These are phyloP conservation scores for Davidsoniella eucalypti DNA, from an alignment of 2,329 filamentous ascomycete species.

Conservation along the genomic window DNA sequence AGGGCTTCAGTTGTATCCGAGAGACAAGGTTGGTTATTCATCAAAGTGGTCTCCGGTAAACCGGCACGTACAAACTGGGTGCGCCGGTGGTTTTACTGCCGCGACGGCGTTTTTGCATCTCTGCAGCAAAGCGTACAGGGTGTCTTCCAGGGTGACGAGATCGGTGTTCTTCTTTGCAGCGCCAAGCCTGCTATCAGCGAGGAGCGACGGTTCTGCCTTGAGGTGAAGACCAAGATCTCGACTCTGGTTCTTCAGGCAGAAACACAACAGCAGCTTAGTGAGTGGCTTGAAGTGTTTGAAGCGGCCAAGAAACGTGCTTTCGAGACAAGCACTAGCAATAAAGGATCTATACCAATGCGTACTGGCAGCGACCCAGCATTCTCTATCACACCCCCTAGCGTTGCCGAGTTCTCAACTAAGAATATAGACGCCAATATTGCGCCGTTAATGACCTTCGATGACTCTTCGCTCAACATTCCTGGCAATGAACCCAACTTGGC, in stretches of 20 bases:
- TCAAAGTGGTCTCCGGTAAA: constrained; percentile 69
- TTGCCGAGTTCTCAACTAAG: constrained; percentile 81
- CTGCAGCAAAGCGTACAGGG: constrained; percentile 69
- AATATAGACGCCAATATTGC: constrained; percentile 47
- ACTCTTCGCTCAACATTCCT: constrained; percentile 17
- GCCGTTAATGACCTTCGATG: constrained; percentile 24
- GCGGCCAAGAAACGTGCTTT: constrained; percentile 85
- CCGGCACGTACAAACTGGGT: constrained; percentile 82
- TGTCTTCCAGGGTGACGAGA: constrained; percentile 90
- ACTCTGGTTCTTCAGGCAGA: constrained; percentile 83
- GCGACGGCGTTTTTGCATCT: constrained; percentile 92
- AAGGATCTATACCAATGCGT: constrained; percentile 29
- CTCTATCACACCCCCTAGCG: constrained; percentile 73
- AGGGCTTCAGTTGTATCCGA: constrained; percentile 38
- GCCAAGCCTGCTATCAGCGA: constrained; percentile 82
- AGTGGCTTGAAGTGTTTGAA: constrained; percentile 90
- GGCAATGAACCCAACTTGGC: constrained; percentile 29
- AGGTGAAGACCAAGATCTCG: constrained; percentile 93
- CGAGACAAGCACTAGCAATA: constrained; percentile 45
- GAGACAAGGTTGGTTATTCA: constrained; percentile 90
- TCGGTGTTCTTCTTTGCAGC: constrained; percentile 85
- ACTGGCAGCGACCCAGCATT: constrained; percentile 59
- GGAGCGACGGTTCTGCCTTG: constrained; percentile 91
- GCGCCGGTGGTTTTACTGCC: constrained; percentile 87
- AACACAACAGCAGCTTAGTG: constrained; percentile 77